These are phyloP conservation scores for Liquidambar formosana DNA, from an alignment of 164 flowering plant species.

Conservation along the genomic window DNA sequence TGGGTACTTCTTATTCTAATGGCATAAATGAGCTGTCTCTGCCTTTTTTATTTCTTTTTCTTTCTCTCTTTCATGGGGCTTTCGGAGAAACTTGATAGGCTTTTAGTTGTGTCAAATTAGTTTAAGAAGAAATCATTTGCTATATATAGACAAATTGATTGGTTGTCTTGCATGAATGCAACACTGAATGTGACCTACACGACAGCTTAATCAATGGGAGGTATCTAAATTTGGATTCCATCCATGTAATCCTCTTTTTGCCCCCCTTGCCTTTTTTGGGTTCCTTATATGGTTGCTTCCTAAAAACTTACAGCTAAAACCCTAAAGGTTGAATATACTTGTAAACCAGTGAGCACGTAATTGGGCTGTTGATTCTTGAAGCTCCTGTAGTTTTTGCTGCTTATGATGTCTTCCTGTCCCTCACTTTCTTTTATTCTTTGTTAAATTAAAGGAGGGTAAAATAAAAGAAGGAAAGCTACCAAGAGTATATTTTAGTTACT, in stretches of 20 bases:
- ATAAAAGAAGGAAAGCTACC: too few relatives aligned
- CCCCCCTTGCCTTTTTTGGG: constrained; percentile 24
- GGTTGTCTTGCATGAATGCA: constrained; percentile 70
- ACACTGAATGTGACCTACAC: constrained; percentile 56
- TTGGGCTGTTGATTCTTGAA: too few relatives aligned
- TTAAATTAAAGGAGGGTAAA: too few relatives aligned
- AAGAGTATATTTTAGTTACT: too few relatives aligned
- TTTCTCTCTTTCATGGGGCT: constrained; percentile 7
- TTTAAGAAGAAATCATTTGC: constrained; percentile 22
- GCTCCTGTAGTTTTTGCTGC: neutral
- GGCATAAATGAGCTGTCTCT: constrained; percentile 45
- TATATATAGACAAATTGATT: constrained; percentile 41
- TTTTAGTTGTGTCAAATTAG: constrained; percentile 10
- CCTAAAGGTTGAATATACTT: constrained; percentile 1
- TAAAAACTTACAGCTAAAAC: constrained; percentile 4
- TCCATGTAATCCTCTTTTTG: constrained; percentile 27
- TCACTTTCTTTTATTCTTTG: too few relatives aligned
- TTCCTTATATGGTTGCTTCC: neutral
- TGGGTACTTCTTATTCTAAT: constrained; percentile 18
- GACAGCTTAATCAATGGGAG: constrained; percentile 27
- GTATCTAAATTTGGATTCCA: constrained; percentile 41
- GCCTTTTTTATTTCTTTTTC: neutral
- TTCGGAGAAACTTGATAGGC: constrained; percentile 24
- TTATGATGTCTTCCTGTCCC: neutral
- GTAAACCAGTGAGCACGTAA: neutral